Evolutionary conservation across 2,329 filamentous ascomycete genomes (phyloP).

Genomic region (Colletotrichum limetticola): DNA sequence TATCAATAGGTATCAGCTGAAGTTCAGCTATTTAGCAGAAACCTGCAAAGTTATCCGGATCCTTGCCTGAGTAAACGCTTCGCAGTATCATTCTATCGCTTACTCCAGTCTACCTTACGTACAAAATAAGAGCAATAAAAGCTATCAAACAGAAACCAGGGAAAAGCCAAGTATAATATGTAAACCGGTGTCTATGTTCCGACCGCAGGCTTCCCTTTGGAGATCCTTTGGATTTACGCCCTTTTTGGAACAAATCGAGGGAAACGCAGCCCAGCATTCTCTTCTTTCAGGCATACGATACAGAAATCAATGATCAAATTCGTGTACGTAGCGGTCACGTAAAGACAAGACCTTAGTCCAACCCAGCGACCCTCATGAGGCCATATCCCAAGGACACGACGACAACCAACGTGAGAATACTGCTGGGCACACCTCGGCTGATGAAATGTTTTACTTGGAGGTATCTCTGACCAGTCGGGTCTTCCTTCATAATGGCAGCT

Average conservation of each 20-base stretch:
- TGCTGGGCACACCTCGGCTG: slow-evolving; percentile 89
- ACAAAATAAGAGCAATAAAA: not conserved
- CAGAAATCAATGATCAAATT: not conserved
- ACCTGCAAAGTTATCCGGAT: not conserved
- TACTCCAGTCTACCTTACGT: not conserved
- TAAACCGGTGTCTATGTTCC: not conserved
- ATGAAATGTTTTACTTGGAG: slow-evolving; percentile 94
- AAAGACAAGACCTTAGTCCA: slow-evolving; percentile 52
- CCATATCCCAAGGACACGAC: slow-evolving; percentile 92
- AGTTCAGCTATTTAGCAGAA: not conserved
- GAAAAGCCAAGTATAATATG: not conserved
- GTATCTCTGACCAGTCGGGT: slow-evolving; percentile 91
- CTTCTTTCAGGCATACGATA: not conserved
- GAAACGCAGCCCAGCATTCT: not conserved
- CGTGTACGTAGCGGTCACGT: not conserved
- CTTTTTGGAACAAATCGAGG: not conserved
- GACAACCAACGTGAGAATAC: slow-evolving; percentile 82
- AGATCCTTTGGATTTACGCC: not conserved
- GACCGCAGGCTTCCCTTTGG: not conserved
- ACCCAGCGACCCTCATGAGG: slow-evolving; percentile 81
- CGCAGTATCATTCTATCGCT: not conserved
- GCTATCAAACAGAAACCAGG: not conserved
- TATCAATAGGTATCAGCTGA: not conserved
- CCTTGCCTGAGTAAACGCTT: not conserved
- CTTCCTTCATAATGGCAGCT: slow-evolving; percentile 99